Base-by-base conservation (phyloP, 768 basidiomycete genomes). In the Termitomyces sp. region DNA sequence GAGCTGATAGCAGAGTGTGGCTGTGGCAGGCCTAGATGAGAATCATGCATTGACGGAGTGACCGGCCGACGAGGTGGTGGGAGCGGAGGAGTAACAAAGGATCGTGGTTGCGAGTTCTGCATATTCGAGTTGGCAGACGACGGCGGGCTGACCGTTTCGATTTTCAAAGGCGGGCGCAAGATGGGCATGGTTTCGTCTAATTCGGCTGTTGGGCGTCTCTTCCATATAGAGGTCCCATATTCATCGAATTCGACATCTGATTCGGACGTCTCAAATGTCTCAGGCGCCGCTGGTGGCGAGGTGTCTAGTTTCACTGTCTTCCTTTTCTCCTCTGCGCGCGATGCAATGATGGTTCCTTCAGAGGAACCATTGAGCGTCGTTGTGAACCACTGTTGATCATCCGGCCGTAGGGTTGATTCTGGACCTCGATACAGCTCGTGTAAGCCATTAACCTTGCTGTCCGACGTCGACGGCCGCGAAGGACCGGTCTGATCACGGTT, bases 161-260 rank as follows among this genome's bases (percentile, higher is more conserved):
- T 82, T 55, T 74, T 80, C 55, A 82, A 62, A 20, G 76, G 72
- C 7, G 82, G 81, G 32, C 79, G 70, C 14, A 74, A 68, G 13
- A 69, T 71, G 16, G 75, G 68, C 51, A 68, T 66, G 26, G 70
- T 68, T 41, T 60, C 61, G 38, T 63, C 57, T 13, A 59, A 44
- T 10, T 74, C 71, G 26, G 66, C 65, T 55, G 70, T 71, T 44
- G 79, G 78, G 28, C 72, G 70, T 56, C 68, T 76, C 51, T 74
- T 73, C 81, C 81, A 82, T 40, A 79, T 71, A 14, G 66, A 63
- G 16, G 78, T 80, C n/a, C 78, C 77, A 30, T 64, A 67, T 9
- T 72, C 74, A 48, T 79, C 75, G 30, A 70, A 71, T 20, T 84
- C 84, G 9, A 79, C 82, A 20, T 82, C 84, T 47, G 80, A 79